These are phyloP conservation scores for Lenwebbia sp. DNA, from an alignment of 345 rosid genomes.

Conservation along the genomic window DNA sequence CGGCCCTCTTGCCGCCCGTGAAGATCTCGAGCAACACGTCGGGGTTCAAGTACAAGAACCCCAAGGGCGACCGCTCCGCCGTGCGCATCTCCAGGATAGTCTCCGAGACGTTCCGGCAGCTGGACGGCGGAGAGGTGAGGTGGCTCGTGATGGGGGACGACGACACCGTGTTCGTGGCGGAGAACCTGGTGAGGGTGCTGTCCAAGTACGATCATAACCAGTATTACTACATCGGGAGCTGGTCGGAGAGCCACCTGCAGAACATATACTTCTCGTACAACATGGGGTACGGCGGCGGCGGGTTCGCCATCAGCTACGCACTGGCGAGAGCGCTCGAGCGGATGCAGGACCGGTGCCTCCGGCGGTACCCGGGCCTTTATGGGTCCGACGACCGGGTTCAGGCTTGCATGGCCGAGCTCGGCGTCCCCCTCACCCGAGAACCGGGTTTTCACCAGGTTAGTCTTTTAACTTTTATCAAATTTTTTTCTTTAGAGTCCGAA, in stretches of 20 bases:
- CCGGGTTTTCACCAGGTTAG: slow-evolving; percentile 82
- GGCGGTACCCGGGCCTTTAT: slow-evolving; percentile 44
- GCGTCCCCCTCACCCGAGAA: slow-evolving; percentile 67
- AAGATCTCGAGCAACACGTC: slow-evolving; percentile 44
- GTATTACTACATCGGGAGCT: slow-evolving; percentile 55
- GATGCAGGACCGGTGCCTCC: slow-evolving; percentile 60
- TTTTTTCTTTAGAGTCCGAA: neutral
- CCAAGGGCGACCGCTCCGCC: slow-evolving; percentile 42
- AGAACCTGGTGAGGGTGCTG: slow-evolving; percentile 53
- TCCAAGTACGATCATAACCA: slow-evolving; percentile 58
- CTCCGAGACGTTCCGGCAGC: slow-evolving; percentile 47
- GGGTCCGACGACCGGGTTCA: slow-evolving; percentile 84
- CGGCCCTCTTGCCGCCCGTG: slow-evolving; percentile 25
- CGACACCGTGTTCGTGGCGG: slow-evolving; percentile 60
- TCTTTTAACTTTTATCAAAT: neutral
- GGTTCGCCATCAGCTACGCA: slow-evolving; percentile 69
- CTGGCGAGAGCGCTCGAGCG: slow-evolving; percentile 46
- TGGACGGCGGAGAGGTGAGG: slow-evolving; percentile 30
- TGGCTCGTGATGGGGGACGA: slow-evolving; percentile 95
- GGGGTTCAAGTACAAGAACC: slow-evolving; percentile 31
- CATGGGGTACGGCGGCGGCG: slow-evolving; percentile 95
- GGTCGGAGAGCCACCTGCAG: slow-evolving; percentile 76
- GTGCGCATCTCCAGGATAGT: slow-evolving; percentile 57
- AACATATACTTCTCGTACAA: slow-evolving; percentile 51
- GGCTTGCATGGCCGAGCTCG: slow-evolving; percentile 86